Conservation (phyloP, 495 filamentous ascomycete species). For the Rhypophila decipiens region DNA sequence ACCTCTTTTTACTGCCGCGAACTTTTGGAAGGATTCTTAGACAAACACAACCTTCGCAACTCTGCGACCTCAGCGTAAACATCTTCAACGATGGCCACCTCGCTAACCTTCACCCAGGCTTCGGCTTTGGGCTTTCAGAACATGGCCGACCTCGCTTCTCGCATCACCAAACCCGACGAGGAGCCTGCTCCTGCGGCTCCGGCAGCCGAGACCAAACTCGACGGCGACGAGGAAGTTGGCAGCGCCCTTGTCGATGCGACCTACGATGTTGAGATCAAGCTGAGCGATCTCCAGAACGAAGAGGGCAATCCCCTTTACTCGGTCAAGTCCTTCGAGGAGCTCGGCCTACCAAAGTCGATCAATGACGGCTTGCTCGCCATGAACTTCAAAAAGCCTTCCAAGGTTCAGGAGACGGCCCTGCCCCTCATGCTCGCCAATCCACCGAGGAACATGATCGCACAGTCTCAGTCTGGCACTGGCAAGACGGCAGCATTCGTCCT, state of each 20-base stretch:
- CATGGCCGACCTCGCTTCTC: constrained; percentile 56
- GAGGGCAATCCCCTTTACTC: constrained; percentile 83
- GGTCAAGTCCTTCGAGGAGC: constrained; percentile 73
- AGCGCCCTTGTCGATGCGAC: constrained; percentile 61
- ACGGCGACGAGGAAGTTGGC: constrained; percentile 29
- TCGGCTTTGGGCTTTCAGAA: background rate
- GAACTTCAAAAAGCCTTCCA: constrained; percentile 92
- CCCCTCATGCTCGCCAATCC: constrained; percentile 80
- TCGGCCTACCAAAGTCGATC: constrained; percentile 58
- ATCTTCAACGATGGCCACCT: background rate
- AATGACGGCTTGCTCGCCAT: constrained; percentile 61
- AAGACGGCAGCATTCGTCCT: constrained; percentile 97
- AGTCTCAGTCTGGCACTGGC: constrained; percentile 97
- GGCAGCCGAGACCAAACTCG: constrained; percentile 50
- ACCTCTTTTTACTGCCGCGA: too few species aligned
- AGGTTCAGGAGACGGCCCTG: constrained; percentile 90
- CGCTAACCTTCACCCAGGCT: background rate
- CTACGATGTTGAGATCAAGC: constrained; percentile 80
- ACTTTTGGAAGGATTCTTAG: too few species aligned
- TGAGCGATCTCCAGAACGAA: constrained; percentile 82
- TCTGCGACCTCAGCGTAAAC: background rate
- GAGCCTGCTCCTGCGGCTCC: constrained; percentile 22
- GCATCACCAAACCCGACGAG: constrained; percentile 44
- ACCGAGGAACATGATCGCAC: constrained; percentile 86
- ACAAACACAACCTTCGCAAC: background rate